These are phyloP conservation scores for Verticillium zaregamsianum DNA, from an alignment of 2,329 filamentous ascomycete genomes.

Conservation along the genomic window DNA sequence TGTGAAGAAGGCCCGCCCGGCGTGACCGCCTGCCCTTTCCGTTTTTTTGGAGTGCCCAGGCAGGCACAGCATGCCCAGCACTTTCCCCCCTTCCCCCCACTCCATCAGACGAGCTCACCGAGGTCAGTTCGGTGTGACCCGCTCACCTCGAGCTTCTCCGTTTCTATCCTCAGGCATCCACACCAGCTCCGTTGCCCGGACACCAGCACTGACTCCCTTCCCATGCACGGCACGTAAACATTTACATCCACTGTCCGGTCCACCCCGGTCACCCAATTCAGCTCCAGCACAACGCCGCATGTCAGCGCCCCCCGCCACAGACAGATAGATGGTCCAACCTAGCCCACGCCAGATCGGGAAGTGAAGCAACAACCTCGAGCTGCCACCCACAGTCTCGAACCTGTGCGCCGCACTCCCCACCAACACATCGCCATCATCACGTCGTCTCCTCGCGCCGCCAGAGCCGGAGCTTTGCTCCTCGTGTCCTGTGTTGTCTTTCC, in stretches of 20 bases:
- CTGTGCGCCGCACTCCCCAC: constrained; percentile 1
- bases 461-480: constrained; percentile 32
- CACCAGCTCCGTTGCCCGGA: neutral
- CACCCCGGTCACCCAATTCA: neutral
- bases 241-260: neutral
- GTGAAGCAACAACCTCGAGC: constrained; percentile 9
- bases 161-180: neutral
- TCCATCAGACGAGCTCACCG: neutral
- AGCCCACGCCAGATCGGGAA: constrained; percentile 10
- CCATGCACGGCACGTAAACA: neutral
- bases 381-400: neutral
- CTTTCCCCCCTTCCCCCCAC: neutral
- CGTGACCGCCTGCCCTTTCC: neutral
- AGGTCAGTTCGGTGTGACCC: neutral
- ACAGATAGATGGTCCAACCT: neutral
- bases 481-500: constrained; percentile 20
- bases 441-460: constrained; percentile 21
- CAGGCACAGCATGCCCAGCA: no score
- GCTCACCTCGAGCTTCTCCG: neutral
- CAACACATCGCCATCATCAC: constrained; percentile 15
- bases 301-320: neutral
- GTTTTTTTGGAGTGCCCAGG: neutral
- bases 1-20: neutral
- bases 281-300: neutral
- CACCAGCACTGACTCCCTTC: neutral